Evolutionary conservation across 1,284 basidiomycete genomes (phyloP).

Genomic region (Porodaedalea pini): DNA sequence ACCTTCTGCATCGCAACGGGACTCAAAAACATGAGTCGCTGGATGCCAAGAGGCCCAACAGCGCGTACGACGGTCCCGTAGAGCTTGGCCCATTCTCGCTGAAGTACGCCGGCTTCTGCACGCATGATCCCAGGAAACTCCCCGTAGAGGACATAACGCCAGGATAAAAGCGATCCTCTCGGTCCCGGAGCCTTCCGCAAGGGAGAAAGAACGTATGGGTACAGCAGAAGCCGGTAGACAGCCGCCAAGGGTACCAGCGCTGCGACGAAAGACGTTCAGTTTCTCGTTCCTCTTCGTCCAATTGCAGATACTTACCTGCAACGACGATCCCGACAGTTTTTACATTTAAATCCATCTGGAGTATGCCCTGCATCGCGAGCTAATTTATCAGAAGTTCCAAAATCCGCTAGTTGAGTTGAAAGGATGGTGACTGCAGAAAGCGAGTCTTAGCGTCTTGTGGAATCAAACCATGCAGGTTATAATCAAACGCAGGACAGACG

Average conservation of each 20-base stretch:
- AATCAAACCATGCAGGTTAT: not conserved
- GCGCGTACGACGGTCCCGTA: slow-evolving; percentile 42
- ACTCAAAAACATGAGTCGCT: slow-evolving; percentile 41
- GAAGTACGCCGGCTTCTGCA: slow-evolving; percentile 42
- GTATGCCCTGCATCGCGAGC: not conserved
- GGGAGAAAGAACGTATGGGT: slow-evolving; percentile 41
- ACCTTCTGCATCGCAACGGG: slow-evolving; percentile 43
- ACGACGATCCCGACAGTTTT: not conserved
- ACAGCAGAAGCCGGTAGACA: slow-evolving; percentile 31
- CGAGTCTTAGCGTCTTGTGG: not conserved
- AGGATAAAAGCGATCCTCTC: slow-evolving; percentile 23
- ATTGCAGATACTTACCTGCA: not conserved
- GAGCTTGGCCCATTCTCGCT: slow-evolving; percentile 43
- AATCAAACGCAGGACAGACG: not conserved
- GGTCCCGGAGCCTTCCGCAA: slow-evolving; percentile 43
- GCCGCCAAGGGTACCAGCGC: not conserved
- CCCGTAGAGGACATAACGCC: slow-evolving; percentile 36
- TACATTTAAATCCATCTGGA: not conserved
- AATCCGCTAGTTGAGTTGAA: not conserved
- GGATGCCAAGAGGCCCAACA: slow-evolving; percentile 44
- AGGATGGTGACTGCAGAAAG: not conserved
- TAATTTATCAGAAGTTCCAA: not conserved
- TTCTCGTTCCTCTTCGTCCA: not conserved
- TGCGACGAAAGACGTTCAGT: not conserved
- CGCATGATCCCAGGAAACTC: slow-evolving; percentile 34